phyloP scores from a whole-genome alignment of 1,284 basidiomycete species.

The Malassezia pachydermatis region DNA sequence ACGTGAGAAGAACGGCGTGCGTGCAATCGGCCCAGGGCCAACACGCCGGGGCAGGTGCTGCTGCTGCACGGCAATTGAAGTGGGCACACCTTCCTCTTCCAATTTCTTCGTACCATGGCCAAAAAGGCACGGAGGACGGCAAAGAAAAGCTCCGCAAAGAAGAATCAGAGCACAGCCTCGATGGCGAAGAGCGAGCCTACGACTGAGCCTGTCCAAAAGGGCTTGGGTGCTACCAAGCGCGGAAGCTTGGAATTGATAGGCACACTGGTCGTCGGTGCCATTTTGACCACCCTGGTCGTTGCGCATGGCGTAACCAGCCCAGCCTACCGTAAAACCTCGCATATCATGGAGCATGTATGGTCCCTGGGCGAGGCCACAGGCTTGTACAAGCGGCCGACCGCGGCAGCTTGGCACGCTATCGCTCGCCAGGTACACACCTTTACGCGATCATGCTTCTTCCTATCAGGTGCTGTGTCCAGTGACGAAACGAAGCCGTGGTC shows the following conservation, averaged over 20 bases:
- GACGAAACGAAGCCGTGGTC: not conserved
- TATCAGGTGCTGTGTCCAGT: not conserved
- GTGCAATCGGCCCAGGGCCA: too few relatives aligned
- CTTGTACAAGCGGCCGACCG: not conserved
- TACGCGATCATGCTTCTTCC: constrained; percentile 10
- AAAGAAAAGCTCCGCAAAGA: too few relatives aligned
- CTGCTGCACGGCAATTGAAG: too few relatives aligned
- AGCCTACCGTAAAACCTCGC: not conserved
- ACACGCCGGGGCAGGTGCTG: too few relatives aligned
- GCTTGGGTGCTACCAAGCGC: too few relatives aligned
- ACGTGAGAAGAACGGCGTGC: too few relatives aligned
- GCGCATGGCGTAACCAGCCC: not conserved
- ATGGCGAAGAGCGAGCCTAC: too few relatives aligned
- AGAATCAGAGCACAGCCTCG: too few relatives aligned
- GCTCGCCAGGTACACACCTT: constrained; percentile 3
- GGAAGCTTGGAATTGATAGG: not conserved
- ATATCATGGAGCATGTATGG: not conserved
- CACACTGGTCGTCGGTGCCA: not conserved
- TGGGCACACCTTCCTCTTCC: too few relatives aligned
- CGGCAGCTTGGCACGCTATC: not conserved
- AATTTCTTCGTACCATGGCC: too few relatives aligned
- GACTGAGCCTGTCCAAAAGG: too few relatives aligned
- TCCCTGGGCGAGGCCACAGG: not conserved
- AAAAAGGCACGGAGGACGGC: too few relatives aligned
- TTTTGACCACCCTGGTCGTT: not conserved